Conservation (phyloP, 1,284 basidiomycete species). For the Dichomitus squalens region DNA sequence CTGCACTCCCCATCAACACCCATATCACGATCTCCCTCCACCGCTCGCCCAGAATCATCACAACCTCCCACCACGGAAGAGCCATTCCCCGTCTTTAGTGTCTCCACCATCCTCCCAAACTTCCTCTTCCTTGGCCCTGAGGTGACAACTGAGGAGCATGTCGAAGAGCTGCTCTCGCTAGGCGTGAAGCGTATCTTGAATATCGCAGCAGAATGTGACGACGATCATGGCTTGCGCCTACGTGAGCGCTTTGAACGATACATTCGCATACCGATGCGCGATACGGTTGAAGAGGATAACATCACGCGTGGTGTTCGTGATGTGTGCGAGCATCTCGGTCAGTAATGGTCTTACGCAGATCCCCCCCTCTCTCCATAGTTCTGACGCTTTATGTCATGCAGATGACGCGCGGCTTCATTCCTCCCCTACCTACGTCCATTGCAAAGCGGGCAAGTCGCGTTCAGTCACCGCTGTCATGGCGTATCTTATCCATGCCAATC, state of each 20-base stretch:
- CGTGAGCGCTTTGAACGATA: conserved; percentile 79
- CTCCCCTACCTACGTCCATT: conserved; percentile 92
- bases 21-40: conserved; percentile 51
- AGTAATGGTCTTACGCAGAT: conserved; percentile 32
- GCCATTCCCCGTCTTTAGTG: conserved; percentile 64
- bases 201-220: conserved; percentile 88
- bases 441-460: conserved; percentile 94
- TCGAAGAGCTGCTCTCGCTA: conserved; percentile 69
- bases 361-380: not conserved
- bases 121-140: conserved; percentile 94
- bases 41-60: conserved; percentile 57
- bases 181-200: conserved; percentile 91
- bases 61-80: conserved; percentile 57
- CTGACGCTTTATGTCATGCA: conserved; percentile 33
- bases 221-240: conserved; percentile 74
- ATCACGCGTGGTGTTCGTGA: conserved; percentile 83
- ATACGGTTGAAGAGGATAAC: conserved; percentile 92
- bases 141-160: conserved; percentile 73
- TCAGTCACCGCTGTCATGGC: conserved; percentile 97
- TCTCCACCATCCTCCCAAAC: conserved; percentile 87
- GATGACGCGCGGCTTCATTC: conserved; percentile 91
- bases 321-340: conserved; percentile 86
- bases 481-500: conserved; percentile 95
- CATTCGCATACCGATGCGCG: conserved; percentile 87
- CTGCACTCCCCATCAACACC: conserved; percentile 36